Evolutionary conservation across 2,329 filamentous ascomycete genomes (phyloP).

Genomic region (Calonectria hongkongensis): DNA sequence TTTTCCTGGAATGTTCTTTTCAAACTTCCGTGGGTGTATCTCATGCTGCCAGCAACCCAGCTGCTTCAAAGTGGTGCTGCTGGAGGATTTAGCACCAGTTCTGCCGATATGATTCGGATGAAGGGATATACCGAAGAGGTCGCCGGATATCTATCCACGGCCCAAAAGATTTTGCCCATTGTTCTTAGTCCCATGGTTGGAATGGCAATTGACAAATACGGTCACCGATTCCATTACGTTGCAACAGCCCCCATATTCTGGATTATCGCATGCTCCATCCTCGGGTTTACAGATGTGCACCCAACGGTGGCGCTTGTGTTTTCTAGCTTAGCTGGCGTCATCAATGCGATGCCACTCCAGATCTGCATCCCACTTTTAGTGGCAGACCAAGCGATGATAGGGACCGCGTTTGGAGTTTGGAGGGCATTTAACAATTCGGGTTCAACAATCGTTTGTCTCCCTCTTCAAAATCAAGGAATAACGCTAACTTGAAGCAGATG

Average conservation of each 20-base stretch:
- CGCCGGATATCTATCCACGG: constrained; percentile 50
- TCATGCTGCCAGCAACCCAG: constrained; percentile 51
- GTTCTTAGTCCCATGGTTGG: constrained; percentile 47
- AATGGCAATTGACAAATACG: constrained; percentile 49
- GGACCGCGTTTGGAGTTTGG: constrained; percentile 51
- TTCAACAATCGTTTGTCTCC: constrained; percentile 48
- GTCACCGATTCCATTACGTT: constrained; percentile 51
- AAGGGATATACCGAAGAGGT: constrained; percentile 50
- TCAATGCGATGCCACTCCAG: constrained; percentile 51
- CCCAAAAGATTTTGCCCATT: constrained; percentile 47
- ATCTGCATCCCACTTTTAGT: constrained; percentile 52
- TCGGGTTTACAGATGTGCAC: constrained; percentile 49
- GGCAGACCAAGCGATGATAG: constrained; percentile 51
- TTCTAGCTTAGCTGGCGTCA: constrained; percentile 44
- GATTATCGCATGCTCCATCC: constrained; percentile 46
- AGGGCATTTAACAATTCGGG: constrained; percentile 51
- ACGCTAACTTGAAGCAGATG: constrained; percentile 42
- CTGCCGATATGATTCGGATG: constrained; percentile 52
- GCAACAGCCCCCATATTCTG: constrained; percentile 48
- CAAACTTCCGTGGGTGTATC: constrained; percentile 47
- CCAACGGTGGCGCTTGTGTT: constrained; percentile 48
- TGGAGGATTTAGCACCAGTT: constrained; percentile 44
- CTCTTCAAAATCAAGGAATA: background rate
- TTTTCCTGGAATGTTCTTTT: constrained; percentile 48
- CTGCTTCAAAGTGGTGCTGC: constrained; percentile 50